These are phyloP conservation scores for Omphalotus guepiniiformis DNA, from an alignment of 768 basidiomycete genomes.

Conservation along the genomic window DNA sequence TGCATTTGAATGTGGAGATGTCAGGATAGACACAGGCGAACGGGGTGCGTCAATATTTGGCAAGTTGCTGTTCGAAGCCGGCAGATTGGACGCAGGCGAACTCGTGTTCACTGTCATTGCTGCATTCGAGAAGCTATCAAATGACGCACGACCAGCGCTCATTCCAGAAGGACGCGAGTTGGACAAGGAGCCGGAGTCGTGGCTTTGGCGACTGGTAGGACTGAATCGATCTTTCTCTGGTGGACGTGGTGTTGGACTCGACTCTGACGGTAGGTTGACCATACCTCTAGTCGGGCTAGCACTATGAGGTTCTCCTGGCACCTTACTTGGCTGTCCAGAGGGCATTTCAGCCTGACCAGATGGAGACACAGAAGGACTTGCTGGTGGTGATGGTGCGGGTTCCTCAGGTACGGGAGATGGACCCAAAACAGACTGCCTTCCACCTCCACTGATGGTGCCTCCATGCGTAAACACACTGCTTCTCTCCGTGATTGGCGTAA, in stretches of 20 bases:
- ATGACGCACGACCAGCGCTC: background rate
- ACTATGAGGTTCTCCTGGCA: no score
- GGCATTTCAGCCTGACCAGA: no score
- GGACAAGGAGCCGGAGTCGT: no score
- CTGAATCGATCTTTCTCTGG: no score
- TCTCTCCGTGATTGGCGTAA: slow-evolving; percentile 69
- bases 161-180: background rate
- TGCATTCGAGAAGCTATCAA: slow-evolving; percentile 4
- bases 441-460: slow-evolving; percentile 13
- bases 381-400: background rate
- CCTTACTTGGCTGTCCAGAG: no score
- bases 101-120: background rate
- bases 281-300: no score
- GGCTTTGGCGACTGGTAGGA: no score
- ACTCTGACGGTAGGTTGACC: no score
- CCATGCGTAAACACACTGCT: slow-evolving; percentile 27
- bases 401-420: slow-evolving; percentile 13
- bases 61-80: background rate
- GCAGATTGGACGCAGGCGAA: background rate
- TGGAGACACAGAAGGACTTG: background rate
- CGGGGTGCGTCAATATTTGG: slow-evolving; percentile 10
- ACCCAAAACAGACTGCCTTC: background rate
- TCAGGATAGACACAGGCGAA: slow-evolving; percentile 23
- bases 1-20: slow-evolving; percentile 29
- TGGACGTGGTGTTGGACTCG: no score